Evolutionary conservation across 768 basidiomycete species (phyloP).

Genomic region (Coprinellus aureogranulatus): DNA sequence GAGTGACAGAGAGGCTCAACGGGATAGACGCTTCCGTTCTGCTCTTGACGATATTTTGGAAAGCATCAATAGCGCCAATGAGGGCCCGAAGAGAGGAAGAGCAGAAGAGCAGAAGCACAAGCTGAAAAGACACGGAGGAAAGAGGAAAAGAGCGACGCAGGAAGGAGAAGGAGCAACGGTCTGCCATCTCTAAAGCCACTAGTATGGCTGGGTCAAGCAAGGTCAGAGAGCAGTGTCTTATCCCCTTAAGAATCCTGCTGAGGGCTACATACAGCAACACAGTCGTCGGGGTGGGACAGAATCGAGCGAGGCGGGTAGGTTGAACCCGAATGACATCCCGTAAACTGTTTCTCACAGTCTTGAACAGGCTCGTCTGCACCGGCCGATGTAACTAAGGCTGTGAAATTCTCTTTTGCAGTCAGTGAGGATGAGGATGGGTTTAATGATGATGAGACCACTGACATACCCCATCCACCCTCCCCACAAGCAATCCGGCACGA

Average conservation of each 20-base stretch:
- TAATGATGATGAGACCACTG: too few relatives aligned
- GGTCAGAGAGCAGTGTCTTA: background rate
- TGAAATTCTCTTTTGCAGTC: too few relatives aligned
- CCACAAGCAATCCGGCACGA: too few relatives aligned
- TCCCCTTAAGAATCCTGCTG: background rate
- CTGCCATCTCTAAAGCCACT: background rate
- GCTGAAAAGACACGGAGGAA: background rate
- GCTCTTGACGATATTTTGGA: background rate
- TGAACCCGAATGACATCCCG: too few relatives aligned
- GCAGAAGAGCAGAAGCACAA: constrained; percentile 1
- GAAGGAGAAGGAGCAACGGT: background rate
- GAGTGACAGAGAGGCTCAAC: background rate
- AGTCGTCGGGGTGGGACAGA: too few relatives aligned
- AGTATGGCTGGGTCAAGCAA: background rate
- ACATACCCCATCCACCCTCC: too few relatives aligned
- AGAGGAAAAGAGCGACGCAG: background rate
- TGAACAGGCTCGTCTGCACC: too few relatives aligned
- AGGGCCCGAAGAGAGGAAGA: background rate
- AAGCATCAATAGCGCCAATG: background rate
- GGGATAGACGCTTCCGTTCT: background rate
- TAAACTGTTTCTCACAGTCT: too few relatives aligned
- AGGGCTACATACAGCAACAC: background rate
- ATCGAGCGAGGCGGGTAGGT: too few relatives aligned
- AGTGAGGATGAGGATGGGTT: too few relatives aligned
- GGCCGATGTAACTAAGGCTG: too few relatives aligned